These are phyloP conservation scores for Arachnopeziza araneosa DNA, from an alignment of 2,329 filamentous ascomycete genomes.

Conservation along the genomic window DNA sequence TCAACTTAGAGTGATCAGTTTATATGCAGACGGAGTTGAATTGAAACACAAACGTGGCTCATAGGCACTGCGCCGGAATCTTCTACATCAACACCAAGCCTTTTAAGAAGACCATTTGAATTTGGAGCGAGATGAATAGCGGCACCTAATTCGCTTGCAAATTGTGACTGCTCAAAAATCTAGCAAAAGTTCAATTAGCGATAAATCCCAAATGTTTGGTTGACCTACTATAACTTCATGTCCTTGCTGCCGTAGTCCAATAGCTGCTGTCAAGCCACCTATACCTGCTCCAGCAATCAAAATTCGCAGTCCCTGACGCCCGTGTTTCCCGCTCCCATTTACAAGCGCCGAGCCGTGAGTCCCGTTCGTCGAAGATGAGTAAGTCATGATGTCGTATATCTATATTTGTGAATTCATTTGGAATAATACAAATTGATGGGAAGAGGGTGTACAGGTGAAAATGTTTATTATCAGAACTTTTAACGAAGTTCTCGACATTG, in stretches of 20 bases:
- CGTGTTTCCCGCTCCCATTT: not conserved
- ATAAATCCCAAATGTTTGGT: not conserved
- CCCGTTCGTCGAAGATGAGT: not conserved
- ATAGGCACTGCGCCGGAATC: conserved; percentile 32
- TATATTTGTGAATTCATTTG: too few species aligned
- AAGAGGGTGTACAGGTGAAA: too few species aligned
- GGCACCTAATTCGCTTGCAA: conserved; percentile 52
- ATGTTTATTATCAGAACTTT: not conserved
- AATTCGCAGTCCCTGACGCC: not conserved
- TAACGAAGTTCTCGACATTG: not conserved
- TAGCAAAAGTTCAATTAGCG: conserved; percentile 18
- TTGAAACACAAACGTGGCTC: not conserved
- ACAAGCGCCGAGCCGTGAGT: not conserved
- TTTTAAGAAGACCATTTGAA: conserved; percentile 48
- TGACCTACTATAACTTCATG: conserved; percentile 29
- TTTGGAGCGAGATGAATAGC: conserved; percentile 61
- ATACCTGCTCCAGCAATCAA: conserved; percentile 36
- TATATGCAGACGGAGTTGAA: not conserved
- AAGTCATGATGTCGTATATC: not conserved
- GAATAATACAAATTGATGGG: too few species aligned
- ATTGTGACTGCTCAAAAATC: conserved; percentile 50
- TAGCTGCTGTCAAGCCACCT: conserved; percentile 46
- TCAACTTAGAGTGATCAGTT: not conserved
- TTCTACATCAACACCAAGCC: conserved; percentile 38
- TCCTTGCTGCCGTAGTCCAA: conserved; percentile 30